Percentiles rank a stretch among this genome's conserved stretches.
phyloP scores from a whole-genome alignment of 441 rosid species.

The Populus hybrid region DNA sequence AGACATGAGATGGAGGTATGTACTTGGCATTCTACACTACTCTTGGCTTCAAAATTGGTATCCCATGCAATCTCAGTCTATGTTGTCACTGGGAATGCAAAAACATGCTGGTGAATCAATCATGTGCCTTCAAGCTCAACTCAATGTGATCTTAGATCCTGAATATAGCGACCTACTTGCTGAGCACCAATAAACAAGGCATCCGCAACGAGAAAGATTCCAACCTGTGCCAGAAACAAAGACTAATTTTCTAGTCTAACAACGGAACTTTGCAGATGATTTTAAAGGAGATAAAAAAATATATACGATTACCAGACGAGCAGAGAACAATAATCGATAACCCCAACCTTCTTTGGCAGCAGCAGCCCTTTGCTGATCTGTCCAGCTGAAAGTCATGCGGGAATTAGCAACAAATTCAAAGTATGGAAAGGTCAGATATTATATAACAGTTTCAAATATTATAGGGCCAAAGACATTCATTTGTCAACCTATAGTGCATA shows the following conservation, averaged over 20 bases:
- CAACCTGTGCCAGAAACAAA: slow-evolving; percentile 47
- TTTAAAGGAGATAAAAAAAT: slow-evolving; percentile 7
- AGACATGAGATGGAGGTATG: neutral
- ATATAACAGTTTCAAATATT: neutral
- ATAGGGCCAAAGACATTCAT: neutral
- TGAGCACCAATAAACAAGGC: slow-evolving; percentile 72
- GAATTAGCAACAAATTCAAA: slow-evolving; percentile 8
- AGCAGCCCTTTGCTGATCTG: slow-evolving; percentile 89
- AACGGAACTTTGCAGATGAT: neutral
- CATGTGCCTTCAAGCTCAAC: slow-evolving; percentile 10
- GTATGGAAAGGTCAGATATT: neutral
- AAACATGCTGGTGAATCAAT: slow-evolving; percentile 7
- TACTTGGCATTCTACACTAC: slow-evolving; percentile 12
- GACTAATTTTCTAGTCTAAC: neutral
- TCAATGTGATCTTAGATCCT: slow-evolving; percentile 66
- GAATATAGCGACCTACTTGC: slow-evolving; percentile 63
- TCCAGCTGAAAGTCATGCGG: slow-evolving; percentile 59
- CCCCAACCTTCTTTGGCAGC: slow-evolving; percentile 97
- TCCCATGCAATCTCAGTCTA: slow-evolving; percentile 16
- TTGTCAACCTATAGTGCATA: neutral
- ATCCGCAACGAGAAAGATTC: slow-evolving; percentile 64
- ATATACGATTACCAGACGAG: slow-evolving; percentile 59
- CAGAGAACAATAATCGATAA: slow-evolving; percentile 66
- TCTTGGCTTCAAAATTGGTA: slow-evolving; percentile 32
- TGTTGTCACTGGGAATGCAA: neutral